A percentile compares a stretch with the other conserved stretches of the same genome.
These are phyloP conservation scores for Pleurotus tuber-regium DNA, from an alignment of 768 basidiomycete genomes.

Conservation along the genomic window DNA sequence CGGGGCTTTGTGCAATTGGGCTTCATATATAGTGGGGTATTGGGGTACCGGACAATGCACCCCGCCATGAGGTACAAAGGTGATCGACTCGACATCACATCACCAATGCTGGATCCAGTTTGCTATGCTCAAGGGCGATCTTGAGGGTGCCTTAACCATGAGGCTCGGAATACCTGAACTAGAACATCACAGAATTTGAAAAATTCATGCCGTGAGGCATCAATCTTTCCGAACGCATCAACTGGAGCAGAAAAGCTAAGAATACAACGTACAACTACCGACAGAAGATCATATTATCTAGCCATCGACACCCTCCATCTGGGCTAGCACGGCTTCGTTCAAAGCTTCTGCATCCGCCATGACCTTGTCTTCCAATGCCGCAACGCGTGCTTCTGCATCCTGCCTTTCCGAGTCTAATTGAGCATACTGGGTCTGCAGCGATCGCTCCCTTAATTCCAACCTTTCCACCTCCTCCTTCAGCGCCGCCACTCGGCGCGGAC, in stretches of 20 bases:
- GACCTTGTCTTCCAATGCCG: slow-evolving; percentile 76
- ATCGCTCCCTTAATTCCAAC: slow-evolving; percentile 72
- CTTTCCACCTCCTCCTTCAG: slow-evolving; percentile 85
- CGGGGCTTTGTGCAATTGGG: not conserved
- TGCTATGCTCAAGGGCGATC: not conserved
- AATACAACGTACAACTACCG: slow-evolving; percentile 8
- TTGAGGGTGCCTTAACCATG: slow-evolving; percentile 8
- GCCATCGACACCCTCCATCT: slow-evolving; percentile 43
- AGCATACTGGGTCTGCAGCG: slow-evolving; percentile 81
- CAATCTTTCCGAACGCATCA: too few relatives aligned
- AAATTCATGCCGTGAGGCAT: too few relatives aligned
- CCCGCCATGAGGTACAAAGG: slow-evolving; percentile 9
- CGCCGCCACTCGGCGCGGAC: slow-evolving; percentile 73
- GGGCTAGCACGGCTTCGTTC: slow-evolving; percentile 73
- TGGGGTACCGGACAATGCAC: slow-evolving; percentile 5
- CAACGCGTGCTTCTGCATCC: slow-evolving; percentile 57
- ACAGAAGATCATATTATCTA: slow-evolving; percentile 13
- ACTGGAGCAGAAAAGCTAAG: slow-evolving; percentile 6
- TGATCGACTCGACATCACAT: slow-evolving; percentile 8
- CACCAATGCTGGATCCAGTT: not conserved
- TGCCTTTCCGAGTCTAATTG: slow-evolving; percentile 73
- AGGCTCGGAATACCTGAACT: slow-evolving; percentile 8
- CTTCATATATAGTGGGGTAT: not conserved
- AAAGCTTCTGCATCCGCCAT: slow-evolving; percentile 82
- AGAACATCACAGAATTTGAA: not conserved